Evolutionary conservation across 2,329 filamentous ascomycete genomes (phyloP).

Genomic region (Ophiostoma tasmaniense): DNA sequence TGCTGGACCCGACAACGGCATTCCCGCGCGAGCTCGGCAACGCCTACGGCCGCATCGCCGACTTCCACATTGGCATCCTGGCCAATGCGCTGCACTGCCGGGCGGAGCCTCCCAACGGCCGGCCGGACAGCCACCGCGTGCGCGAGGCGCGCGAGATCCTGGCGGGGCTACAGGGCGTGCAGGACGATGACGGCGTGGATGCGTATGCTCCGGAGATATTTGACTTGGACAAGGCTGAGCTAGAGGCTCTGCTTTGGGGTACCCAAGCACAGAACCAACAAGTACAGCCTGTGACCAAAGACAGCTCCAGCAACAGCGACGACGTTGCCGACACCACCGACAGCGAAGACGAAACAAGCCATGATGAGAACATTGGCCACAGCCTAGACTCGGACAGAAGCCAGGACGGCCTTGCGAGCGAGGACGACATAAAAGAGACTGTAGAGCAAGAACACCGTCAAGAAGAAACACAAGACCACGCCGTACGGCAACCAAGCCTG

Average conservation of each 20-base stretch:
- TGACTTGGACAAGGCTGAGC: constrained; percentile 19
- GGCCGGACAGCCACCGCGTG: constrained; percentile 32
- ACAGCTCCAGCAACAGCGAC: background rate
- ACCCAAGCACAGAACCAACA: background rate
- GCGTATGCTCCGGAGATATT: constrained; percentile 41
- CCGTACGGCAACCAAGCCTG: background rate
- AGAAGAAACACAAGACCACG: background rate
- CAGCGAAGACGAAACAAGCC: background rate
- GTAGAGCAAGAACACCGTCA: background rate
- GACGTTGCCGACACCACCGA: background rate
- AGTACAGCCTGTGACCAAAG: background rate
- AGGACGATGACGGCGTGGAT: constrained; percentile 33
- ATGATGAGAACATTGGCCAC: background rate
- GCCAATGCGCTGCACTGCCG: constrained; percentile 45
- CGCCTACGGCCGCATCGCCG: constrained; percentile 38
- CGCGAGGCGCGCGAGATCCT: constrained; percentile 45
- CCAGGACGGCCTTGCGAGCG: background rate
- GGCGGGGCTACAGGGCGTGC: constrained; percentile 34
- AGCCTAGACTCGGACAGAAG: background rate
- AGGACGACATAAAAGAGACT: background rate
- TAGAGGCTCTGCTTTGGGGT: constrained; percentile 8
- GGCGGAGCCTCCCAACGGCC: constrained; percentile 27
- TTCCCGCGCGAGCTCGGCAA: constrained; percentile 22
- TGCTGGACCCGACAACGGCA: constrained; percentile 30
- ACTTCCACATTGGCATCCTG: constrained; percentile 43